These are phyloP conservation scores for Phytophthora agathidicida DNA, from an alignment of 352 stramenopile genomes.

Conservation along the genomic window DNA sequence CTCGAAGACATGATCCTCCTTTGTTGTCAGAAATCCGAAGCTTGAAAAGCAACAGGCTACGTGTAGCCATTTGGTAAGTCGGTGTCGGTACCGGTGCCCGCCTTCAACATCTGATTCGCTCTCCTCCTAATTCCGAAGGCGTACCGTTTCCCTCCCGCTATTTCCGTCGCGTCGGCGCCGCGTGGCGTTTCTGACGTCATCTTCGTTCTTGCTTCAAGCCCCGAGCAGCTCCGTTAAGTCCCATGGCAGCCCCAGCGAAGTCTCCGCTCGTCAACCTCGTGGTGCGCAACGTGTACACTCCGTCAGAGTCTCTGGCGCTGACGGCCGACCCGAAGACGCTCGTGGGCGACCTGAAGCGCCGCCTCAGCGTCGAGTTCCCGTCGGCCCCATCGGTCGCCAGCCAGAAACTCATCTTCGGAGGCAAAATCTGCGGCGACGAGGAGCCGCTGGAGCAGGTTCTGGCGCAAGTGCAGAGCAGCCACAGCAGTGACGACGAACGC, in stretches of 20 bases:
- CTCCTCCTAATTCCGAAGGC: not conserved
- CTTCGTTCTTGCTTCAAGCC: conserved; percentile 34
- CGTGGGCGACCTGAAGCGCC: conserved; percentile 69
- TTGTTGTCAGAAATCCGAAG: too few relatives aligned
- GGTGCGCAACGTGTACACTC: conserved; percentile 86
- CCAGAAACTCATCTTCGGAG: conserved; percentile 89
- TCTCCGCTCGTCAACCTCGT: conserved; percentile 57
- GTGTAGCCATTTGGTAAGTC: too few relatives aligned
- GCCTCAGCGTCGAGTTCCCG: conserved; percentile 56
- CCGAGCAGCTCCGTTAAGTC: conserved; percentile 10
- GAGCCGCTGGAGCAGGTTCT: conserved; percentile 56
- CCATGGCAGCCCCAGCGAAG: conserved; percentile 27
- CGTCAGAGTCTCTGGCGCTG: conserved; percentile 57
- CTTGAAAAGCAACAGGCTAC: too few relatives aligned
- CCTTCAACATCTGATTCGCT: conserved; percentile 1
- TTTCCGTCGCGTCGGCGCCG: conserved; percentile 12
- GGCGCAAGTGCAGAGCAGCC: conserved; percentile 43
- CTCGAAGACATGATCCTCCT: too few relatives aligned
- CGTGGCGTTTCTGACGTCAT: conserved; percentile 25
- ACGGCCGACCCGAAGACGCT: conserved; percentile 34
- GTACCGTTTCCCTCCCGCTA: not conserved
- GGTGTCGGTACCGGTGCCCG: too few relatives aligned
- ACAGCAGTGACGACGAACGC: conserved; percentile 29
- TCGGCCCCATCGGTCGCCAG: conserved; percentile 44
- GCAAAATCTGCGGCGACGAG: conserved; percentile 82